Evolutionary conservation across 2,329 filamentous ascomycete species (phyloP), one percentile per base, ranked within the genome.

Genomic region (Hymenotorrendiella dingleyae): DNA sequence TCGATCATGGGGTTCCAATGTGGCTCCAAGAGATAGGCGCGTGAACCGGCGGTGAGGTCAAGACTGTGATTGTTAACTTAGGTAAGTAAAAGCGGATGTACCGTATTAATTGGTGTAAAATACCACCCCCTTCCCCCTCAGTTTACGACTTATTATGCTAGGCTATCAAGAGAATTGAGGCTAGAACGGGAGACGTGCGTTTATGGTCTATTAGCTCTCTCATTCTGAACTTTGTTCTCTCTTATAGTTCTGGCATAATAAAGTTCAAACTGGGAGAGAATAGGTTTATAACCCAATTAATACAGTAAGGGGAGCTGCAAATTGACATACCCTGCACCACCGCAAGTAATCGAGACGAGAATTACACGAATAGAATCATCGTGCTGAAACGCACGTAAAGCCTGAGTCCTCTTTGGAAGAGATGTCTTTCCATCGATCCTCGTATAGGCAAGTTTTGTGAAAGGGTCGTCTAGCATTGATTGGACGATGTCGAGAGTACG

Each of bases 1-100:
- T 60, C 57, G 8, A 60, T 49, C 9, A 53, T 55, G 9, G 59
- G 56, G 34, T 59, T 60, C 56, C 58, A 60, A 30, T 61, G 57
- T 17, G 57, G 59, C 30, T 61, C 56, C 6, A 61, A 7, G 5
- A 62, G 46, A 33, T 55, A 50, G 12, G 52, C 47, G 6, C 42
- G 46, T 16, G 37, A 53, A 2, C 50, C 57, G 6, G 54, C 48
- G 28, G 58, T 53, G 2, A 52, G 38, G 32, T 46, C 39, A 11
- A 49, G 35, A 20, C 47, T 47, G 35, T 3, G n/a, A 32, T 27
- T 20, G 14, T 37, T 9, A 9, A 4, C 19, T 26, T 17, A 9
- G 6, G 10, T 6, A 22, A 7, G 4, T 6, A 23, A 14, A 40
- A n/a, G n/a, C n/a, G n/a, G n/a, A n/a, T n/a, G n/a, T n/a, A n/a